Conservation (phyloP, 768 basidiomycete species). For the Tricholoma sp. region DNA sequence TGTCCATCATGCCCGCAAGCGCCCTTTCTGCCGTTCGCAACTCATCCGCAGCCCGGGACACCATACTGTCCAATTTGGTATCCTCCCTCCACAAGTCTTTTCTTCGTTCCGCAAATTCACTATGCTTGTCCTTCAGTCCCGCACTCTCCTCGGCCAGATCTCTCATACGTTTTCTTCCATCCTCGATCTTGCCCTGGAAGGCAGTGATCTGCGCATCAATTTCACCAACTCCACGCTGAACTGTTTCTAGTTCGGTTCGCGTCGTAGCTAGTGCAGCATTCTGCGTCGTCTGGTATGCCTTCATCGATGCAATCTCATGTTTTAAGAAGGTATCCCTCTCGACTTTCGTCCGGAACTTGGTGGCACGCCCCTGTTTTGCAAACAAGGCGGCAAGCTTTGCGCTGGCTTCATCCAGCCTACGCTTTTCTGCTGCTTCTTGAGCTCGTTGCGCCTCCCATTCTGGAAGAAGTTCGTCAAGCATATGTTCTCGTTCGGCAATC, state of each 20-base stretch:
- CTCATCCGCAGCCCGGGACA: slow-evolving; percentile 75
- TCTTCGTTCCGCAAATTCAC: slow-evolving; percentile 67
- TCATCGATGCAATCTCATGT: slow-evolving; percentile 72
- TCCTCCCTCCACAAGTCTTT: slow-evolving; percentile 97
- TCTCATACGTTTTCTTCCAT: slow-evolving; percentile 51
- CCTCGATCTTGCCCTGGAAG: slow-evolving; percentile 57
- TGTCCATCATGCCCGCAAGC: slow-evolving; percentile 93
- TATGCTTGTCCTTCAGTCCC: slow-evolving; percentile 60
- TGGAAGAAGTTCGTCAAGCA: slow-evolving; percentile 61
- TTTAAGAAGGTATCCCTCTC: slow-evolving; percentile 81
- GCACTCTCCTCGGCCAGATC: slow-evolving; percentile 58
- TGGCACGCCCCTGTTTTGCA: slow-evolving; percentile 85
- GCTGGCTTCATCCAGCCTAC: slow-evolving; percentile 68
- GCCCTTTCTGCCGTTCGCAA: slow-evolving; percentile 73
- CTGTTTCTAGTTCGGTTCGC: slow-evolving; percentile 42
- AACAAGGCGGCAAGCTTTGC: slow-evolving; percentile 71
- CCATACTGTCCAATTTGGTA: slow-evolving; percentile 74
- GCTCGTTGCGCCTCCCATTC: slow-evolving; percentile 59
- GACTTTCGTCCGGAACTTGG: slow-evolving; percentile 75
- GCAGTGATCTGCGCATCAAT: slow-evolving; percentile 55
- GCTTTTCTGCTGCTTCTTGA: slow-evolving; percentile 49
- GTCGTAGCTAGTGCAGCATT: slow-evolving; percentile 49
- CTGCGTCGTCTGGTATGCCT: slow-evolving; percentile 55
- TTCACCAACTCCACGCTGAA: slow-evolving; percentile 44
- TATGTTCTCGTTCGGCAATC: slow-evolving; percentile 57